A percentile compares a stretch with the other conserved stretches of the same genome.
phyloP scores from a whole-genome alignment of 1,284 basidiomycete genomes.

The Rhodofomes roseus region DNA sequence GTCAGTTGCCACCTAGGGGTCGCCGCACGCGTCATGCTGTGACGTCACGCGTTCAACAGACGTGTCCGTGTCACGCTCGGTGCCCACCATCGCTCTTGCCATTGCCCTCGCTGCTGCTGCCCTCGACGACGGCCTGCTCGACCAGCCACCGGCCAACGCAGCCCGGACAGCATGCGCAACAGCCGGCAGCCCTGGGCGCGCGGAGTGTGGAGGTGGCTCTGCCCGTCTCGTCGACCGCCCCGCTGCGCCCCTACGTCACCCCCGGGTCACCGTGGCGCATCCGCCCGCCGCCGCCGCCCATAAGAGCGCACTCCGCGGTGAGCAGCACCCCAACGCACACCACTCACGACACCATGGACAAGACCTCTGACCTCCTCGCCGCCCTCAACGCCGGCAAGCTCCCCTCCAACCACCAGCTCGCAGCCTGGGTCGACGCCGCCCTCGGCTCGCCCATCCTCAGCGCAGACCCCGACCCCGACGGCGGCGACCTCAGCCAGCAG shows the following conservation, averaged over 20 bases:
- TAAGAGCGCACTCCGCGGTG: background rate
- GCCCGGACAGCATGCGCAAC: too few relatives aligned
- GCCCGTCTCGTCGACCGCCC: too few relatives aligned
- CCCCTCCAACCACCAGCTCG: constrained; percentile 53
- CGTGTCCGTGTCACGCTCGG: too few relatives aligned
- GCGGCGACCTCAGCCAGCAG: constrained; percentile 45
- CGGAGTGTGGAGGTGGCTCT: background rate
- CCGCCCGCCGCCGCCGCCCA: background rate
- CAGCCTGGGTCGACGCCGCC: constrained; percentile 46
- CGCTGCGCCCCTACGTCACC: background rate
- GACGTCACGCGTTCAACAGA: too few relatives aligned
- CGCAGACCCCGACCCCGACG: constrained; percentile 34
- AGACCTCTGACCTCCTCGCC: constrained; percentile 51
- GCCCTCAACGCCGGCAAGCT: constrained; percentile 65
- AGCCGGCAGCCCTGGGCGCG: too few relatives aligned
- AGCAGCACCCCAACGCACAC: background rate
- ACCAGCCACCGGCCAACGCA: too few relatives aligned
- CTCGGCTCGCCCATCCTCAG: constrained; percentile 44
- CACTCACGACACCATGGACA: constrained; percentile 44
- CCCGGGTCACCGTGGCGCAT: background rate
- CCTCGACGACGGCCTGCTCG: too few relatives aligned
- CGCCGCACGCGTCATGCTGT: too few relatives aligned
- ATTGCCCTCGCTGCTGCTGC: too few relatives aligned
- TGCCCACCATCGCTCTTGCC: too few relatives aligned
- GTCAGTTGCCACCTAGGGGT: too few relatives aligned